Conservation (phyloP, 176 grass and related monocot genomes). For the Oryza longistaminata region DNA sequence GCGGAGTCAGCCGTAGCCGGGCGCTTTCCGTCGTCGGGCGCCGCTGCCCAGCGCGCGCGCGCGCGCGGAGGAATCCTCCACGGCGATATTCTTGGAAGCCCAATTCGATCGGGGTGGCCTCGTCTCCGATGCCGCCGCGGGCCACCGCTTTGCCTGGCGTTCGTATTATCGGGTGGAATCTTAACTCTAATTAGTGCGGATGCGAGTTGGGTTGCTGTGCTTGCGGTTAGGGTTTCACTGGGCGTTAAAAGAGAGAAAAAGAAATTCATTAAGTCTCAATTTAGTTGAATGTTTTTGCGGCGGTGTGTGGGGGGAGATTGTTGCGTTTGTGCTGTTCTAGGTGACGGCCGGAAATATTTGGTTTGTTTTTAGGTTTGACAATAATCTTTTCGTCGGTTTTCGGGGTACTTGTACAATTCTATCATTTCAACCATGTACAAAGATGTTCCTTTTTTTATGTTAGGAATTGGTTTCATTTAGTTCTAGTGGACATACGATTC, state of each 20-base stretch:
- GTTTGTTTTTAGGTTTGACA: not conserved
- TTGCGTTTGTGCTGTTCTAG: not conserved
- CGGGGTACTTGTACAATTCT: not conserved
- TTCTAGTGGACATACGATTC: not conserved
- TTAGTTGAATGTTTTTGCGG: not conserved
- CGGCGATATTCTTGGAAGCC: no score
- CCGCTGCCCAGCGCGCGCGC: not conserved
- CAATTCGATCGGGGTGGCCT: not conserved
- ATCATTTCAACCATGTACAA: not conserved
- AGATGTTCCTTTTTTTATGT: not conserved
- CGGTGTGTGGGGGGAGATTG: not conserved
- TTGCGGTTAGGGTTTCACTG: conserved; percentile 4
- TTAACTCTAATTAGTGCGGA: conserved; percentile 4
- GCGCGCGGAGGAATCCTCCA: not conserved
- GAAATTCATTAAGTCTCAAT: not conserved
- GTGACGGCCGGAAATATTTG: not conserved
- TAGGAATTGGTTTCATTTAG: not conserved
- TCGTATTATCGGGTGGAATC: not conserved
- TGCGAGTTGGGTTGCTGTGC: not conserved
- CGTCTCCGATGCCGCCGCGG: not conserved
- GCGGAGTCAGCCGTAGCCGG: not conserved
- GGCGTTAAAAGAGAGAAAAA: not conserved
- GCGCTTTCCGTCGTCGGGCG: not conserved
- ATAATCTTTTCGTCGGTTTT: not conserved
- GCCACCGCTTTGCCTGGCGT: not conserved